Evolutionary conservation across 345 rosid genomes (phyloP), one percentile per base, ranked within the genome.

Genomic region (Pugionium dolabratum): DNA sequence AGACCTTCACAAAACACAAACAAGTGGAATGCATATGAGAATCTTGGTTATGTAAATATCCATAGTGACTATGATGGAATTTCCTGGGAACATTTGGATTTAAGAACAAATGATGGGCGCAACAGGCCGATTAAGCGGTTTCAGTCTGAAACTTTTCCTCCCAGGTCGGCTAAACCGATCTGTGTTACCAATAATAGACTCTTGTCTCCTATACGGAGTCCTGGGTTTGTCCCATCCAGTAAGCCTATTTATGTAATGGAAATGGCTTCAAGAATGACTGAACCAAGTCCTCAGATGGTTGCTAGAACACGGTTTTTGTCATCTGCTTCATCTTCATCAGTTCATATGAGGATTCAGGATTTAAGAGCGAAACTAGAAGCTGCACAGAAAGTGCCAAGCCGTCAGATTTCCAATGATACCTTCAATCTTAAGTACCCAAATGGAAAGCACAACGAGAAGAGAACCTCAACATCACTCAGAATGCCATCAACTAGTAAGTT

Each of bases 261-360:
- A 86, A 88, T 85, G 9, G 88, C 95, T 72, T 81, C 95, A 51
- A 86, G 82, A 78, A 88, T 94, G 46, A 85, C 85, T n/a, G 91
- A 84, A 42, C 85, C 85, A 42, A 82, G 86, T 77, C 87, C 95
- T 35, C 76, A 67, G 70, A 67, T 66, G 59, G 63, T 69, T 70
- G 47, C 69, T n/a, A 81, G 71, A 52, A 59, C 66, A 46, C 80
- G 76, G 77, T 73, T 75, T 48, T 69, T 88, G 11, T 78, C 76
- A 5, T 72, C 76, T 39, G 76, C 73, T 31, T 78, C 86, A 44
- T 50, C 87, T 35, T 62, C 90, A 27, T 80, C 93, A 18, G 87
- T 80, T 79, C 97, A 95, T 44, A 57, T 86, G 81, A 88, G 82
- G 75, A 81, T 86, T 41, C 78, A 70, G 74, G 89, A 87, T 78